A percentile compares a stretch with the other conserved stretches of the same genome.
Evolutionary conservation across 2,329 filamentous ascomycete species (phyloP).

Genomic region (Verticillium dahliae): DNA sequence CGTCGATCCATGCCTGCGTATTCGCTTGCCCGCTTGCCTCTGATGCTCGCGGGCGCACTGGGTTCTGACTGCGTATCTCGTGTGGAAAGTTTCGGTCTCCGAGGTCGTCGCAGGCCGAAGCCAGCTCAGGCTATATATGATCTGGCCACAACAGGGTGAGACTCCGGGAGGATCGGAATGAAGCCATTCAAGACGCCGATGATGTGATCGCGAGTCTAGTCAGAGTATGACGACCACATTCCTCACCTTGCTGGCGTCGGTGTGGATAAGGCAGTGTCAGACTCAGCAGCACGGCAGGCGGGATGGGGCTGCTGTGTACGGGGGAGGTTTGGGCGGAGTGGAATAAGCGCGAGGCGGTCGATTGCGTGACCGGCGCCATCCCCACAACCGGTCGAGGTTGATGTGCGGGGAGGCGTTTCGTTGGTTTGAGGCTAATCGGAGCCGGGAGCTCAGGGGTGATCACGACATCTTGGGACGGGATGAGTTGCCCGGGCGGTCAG

Average conservation of each 20-base stretch:
- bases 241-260: background rate
- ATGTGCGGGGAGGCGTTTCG: slow-evolving; percentile 2
- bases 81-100: background rate
- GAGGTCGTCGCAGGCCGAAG: background rate
- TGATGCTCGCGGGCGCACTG: background rate
- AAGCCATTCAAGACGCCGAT: slow-evolving; percentile 1
- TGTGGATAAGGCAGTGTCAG: background rate
- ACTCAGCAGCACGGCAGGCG: background rate
- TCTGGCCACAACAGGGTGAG: background rate
- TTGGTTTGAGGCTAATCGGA: background rate
- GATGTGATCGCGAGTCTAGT: background rate
- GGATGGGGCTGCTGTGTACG: background rate
- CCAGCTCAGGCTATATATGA: background rate
- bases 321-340: background rate
- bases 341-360: background rate
- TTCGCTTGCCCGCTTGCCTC: background rate
- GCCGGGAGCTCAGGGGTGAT: background rate
- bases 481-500: background rate
- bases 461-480: slow-evolving; percentile 3
- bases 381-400: background rate
- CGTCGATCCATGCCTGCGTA: background rate
- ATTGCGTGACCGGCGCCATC: slow-evolving; percentile 1
- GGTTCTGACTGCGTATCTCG: background rate
- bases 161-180: slow-evolving; percentile 1
- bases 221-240: background rate